A percentile compares a stretch with the other conserved stretches of the same genome.
These are phyloP conservation scores for Diophrys appendiculata DNA, from an alignment of 73 alveolate genomes.

Conservation along the genomic window DNA sequence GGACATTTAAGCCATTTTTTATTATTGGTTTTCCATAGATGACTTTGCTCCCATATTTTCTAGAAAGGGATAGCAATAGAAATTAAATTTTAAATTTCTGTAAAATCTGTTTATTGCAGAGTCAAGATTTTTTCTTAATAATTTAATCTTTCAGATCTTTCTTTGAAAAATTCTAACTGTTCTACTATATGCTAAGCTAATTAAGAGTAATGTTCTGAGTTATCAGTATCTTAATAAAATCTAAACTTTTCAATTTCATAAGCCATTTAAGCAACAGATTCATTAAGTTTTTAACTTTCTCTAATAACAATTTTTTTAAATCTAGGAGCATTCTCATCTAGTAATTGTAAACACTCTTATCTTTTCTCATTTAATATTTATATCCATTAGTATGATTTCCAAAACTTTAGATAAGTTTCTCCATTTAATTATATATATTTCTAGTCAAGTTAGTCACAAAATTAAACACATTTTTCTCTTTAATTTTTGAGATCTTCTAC, in stretches of 20 bases:
- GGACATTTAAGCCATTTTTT: constrained; percentile 16
- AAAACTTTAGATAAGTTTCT: constrained; percentile 9
- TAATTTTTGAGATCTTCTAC: constrained; percentile 1
- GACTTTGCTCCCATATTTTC: constrained; percentile 17
- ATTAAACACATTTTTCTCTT: constrained; percentile 22
- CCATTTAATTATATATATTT: neutral
- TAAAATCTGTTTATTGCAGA: constrained; percentile 19
- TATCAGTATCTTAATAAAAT: constrained; percentile 13
- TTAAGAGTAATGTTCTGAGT: constrained; percentile 17
- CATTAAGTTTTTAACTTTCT: constrained; percentile 11
- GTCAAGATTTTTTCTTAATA: constrained; percentile 34
- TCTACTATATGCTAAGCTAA: constrained; percentile 23
- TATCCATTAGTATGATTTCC: constrained; percentile 24
- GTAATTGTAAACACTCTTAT: constrained; percentile 1
- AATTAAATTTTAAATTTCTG: constrained; percentile 1
- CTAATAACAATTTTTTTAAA: constrained; percentile 24
- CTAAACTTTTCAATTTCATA: constrained; percentile 11
- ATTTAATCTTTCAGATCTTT: constrained; percentile 12
- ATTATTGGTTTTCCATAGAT: constrained; percentile 21
- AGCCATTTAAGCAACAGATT: neutral
- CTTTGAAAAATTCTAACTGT: constrained; percentile 8
- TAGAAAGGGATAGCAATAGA: constrained; percentile 4
- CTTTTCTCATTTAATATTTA: neutral
- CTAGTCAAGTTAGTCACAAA: constrained; percentile 24
- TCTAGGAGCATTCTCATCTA: constrained; percentile 9